Evolutionary conservation across 225 moss, liverwort and hornwort species (phyloP).

Genomic region (Pleurozium schreberi): DNA sequence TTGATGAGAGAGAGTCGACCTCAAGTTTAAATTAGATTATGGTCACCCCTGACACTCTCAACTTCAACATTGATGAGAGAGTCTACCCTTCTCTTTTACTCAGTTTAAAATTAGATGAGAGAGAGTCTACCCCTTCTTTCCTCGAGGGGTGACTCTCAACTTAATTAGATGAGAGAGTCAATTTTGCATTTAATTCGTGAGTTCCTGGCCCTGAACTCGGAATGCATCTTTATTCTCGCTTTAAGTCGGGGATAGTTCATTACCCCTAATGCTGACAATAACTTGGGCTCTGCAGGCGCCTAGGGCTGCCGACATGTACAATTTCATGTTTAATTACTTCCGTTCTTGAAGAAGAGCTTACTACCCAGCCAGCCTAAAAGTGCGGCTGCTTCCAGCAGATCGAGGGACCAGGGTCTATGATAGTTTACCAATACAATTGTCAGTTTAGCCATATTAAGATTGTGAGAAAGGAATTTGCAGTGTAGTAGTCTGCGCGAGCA

Average conservation of each 20-base stretch:
- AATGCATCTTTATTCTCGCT: background rate
- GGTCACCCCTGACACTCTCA: background rate
- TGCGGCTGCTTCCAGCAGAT: background rate
- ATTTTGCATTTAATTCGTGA: background rate
- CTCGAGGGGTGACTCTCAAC: background rate
- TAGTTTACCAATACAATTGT: background rate
- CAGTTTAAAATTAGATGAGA: background rate
- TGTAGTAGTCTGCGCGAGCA: background rate
- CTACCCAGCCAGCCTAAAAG: background rate
- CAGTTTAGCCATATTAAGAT: too few species aligned
- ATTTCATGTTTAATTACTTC: background rate
- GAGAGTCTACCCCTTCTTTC: background rate
- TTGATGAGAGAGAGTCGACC: background rate
- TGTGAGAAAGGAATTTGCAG: background rate
- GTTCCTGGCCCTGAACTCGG: background rate
- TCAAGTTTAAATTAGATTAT: background rate
- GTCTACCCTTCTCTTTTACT: background rate
- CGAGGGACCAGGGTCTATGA: background rate
- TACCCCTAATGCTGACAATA: constrained; percentile 1
- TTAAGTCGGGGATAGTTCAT: background rate
- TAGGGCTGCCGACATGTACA: background rate
- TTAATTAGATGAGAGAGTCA: background rate
- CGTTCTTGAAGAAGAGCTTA: background rate
- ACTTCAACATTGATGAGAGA: background rate
- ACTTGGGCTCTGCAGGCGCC: background rate